Base-by-base conservation (phyloP, 2,329 filamentous ascomycete species). In the Cladosporium sp. region DNA sequence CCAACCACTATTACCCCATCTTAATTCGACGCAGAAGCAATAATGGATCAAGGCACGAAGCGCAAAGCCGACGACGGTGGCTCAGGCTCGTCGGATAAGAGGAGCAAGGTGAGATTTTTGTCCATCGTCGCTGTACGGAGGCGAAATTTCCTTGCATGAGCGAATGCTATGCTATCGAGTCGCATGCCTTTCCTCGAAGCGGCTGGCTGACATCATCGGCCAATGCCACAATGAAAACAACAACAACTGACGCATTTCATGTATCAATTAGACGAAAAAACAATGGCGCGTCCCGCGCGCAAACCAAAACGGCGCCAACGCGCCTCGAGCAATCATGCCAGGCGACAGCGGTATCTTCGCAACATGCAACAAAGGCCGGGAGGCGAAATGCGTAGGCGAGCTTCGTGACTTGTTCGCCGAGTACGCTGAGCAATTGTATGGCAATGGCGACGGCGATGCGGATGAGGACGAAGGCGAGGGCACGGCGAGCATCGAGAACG, bases 321-420 rank as follows among this genome's bases (percentile, higher is more conserved):
- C 64, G 13, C 66, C 67, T 21, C 66, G 78, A 58, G 64, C 65
- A 36, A 83, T 93, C 57, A 86, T 91, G 70, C 81, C 89, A 5
- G 90, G 90, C 5, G 89, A 93, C 72, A 81, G 84, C 61, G 91
- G 91, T 5, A 88, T 94, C 66, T 94, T 90, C 90, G 88, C 89
- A 30, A 93, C 91, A 0, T 93, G 90, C 75, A 87, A 89, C 60
- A 85, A 89, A 74, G 86, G 86, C 69, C 89, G 90, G 80, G 90
- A 91, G 77, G 82, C 82, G 49, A 89, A 88, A 76, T 89, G 90
- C 16, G 84, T 90, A 2, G 81, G 83, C 58, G 91, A 94, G 75
- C 82, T 93, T 68, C 83, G 82, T 65, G 78, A 84, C 66, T 79
- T 93, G 25, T 90, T 92, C 72, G 70, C 68, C 7, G 73, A 92